Conservation (phyloP, 1,139 yeast species). For the Arxiozyma bovina region DNA sequence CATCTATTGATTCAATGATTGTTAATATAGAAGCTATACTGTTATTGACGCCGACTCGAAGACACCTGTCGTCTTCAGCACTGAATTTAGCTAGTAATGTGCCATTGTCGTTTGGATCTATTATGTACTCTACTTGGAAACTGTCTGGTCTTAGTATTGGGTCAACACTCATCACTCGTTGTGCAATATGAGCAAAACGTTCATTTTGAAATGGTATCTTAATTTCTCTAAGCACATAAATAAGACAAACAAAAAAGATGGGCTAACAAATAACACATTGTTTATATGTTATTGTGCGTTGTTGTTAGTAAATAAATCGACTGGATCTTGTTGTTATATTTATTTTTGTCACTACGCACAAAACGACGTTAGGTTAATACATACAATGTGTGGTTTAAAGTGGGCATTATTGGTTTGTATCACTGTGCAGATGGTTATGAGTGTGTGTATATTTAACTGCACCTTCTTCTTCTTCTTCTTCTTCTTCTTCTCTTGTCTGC, state of each 20-base stretch:
- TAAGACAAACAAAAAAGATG: background rate
- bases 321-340: no score
- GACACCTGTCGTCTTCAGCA: constrained; percentile 54
- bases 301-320: background rate
- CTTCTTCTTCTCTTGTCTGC: no score
- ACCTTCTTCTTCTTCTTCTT: background rate
- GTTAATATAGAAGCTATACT: constrained; percentile 61
- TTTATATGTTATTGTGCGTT: background rate
- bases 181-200: constrained; percentile 57
- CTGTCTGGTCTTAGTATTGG: constrained; percentile 65
- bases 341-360: background rate
- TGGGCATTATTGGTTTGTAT: background rate
- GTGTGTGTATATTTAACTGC: background rate
- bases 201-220: constrained; percentile 54
- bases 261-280: background rate
- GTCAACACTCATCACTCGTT: constrained; percentile 57
- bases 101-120: constrained; percentile 17
- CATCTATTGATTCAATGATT: constrained; percentile 60
- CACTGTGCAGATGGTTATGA: background rate
- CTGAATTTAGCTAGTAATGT: constrained; percentile 39
- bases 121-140: constrained; percentile 38
- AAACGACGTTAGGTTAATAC: background rate
- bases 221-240: constrained; percentile 30
- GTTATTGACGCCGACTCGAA: constrained; percentile 63
- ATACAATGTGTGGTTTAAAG: background rate